Evolutionary conservation across 1,284 basidiomycete species (phyloP), one percentile per base, ranked within the genome.

Genomic region (Ustilago tritici): DNA sequence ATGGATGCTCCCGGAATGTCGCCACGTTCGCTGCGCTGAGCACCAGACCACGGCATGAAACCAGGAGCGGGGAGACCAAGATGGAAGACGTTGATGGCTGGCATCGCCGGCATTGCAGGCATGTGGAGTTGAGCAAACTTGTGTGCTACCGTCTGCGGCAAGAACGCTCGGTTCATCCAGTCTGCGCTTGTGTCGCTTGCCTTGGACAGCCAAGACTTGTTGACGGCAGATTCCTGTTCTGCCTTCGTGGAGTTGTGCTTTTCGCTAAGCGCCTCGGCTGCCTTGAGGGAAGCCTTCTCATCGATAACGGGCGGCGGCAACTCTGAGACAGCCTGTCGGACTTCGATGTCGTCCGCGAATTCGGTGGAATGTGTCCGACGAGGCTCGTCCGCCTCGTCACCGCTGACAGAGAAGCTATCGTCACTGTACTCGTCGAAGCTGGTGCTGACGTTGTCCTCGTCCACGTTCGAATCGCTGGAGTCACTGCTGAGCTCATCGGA

Each of bases 381-480:
- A 23, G 28, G 41, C 10, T 61, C 63, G 6, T 61, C 55, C 12
- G 35, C 70, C 6, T 70, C 68, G 36, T 71, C 76, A 19, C 68
- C 78, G 49, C 65, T 65, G 31, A 62, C 61, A 1, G 73, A 69
- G 50, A 23, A 55, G 52, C 59, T 62, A 46, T 75, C 62, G n/a
- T 72, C 80, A 57, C 78, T 76, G 50, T 72, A 71, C 19, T 82
- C 80, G 66, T 78, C 80, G 50, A 80, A 65, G 57, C 65, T 71
- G 43, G 80, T 75, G 70, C 79, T 82, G 68, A 83, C 70, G 49
- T 80, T 82, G 68, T 87, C 63, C 38, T 85, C 61, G 50, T 87
- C 78, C 76, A 87, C 67, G 64, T 82, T 50, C 3, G 71, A 67
- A 31, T 56, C 57, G 52, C 70, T 68, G 14, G 61, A 49, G 14